These are phyloP conservation scores for Saturnispora gosingensis DNA, from an alignment of 805 yeast genomes.

Conservation along the genomic window DNA sequence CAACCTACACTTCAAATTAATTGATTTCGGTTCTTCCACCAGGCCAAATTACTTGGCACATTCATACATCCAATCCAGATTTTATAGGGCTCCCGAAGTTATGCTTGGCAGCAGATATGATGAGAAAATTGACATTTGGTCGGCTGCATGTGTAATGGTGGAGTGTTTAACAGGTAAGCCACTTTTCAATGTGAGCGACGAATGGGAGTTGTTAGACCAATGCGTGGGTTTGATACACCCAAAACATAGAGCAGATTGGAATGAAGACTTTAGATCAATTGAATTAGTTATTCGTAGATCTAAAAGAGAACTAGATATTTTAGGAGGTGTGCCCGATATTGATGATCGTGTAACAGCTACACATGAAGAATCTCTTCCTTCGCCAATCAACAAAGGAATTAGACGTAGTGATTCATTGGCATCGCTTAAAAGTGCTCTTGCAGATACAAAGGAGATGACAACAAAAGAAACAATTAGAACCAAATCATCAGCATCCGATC, in stretches of 20 bases:
- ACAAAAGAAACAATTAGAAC: not conserved
- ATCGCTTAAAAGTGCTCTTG: not conserved
- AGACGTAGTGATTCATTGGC: not conserved
- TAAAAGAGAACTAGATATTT: not conserved
- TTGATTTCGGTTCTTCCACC: conserved; percentile 75
- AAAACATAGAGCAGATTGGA: not conserved
- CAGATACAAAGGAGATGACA: not conserved
- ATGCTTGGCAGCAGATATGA: conserved; percentile 55
- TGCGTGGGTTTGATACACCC: conserved; percentile 19
- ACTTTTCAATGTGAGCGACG: conserved; percentile 40
- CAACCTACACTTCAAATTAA: conserved; percentile 41
- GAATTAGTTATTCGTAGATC: conserved; percentile 1
- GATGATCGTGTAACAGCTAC: not conserved
- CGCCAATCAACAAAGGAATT: not conserved
- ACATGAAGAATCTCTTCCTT: not conserved
- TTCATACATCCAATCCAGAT: conserved; percentile 54
- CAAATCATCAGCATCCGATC: not conserved
- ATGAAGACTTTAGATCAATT: not conserved
- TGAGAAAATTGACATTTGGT: conserved; percentile 72
- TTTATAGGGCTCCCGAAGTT: conserved; percentile 74
- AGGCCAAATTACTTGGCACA: conserved; percentile 33
- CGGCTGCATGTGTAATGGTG: conserved; percentile 85
- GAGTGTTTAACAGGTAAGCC: conserved; percentile 61
- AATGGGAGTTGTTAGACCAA: conserved; percentile 37
- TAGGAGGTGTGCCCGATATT: conserved; percentile 7